phyloP scores from a whole-genome alignment of 23 red algal genomes.

The Chondrus crispus region DNA sequence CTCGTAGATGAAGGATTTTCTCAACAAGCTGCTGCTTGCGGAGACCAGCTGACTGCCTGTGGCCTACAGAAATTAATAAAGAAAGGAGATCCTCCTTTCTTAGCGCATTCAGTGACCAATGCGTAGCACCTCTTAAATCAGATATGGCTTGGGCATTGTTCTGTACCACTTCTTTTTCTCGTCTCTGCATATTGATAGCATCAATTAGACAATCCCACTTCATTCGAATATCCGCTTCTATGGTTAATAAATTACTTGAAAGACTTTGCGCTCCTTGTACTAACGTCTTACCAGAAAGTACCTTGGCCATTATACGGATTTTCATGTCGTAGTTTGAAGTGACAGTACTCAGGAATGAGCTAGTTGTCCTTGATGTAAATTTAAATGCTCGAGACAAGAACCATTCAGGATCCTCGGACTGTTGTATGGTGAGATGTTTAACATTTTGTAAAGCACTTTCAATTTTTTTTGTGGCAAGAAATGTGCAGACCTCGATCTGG shows the following conservation, averaged over 20 bases:
- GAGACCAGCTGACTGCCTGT: background rate
- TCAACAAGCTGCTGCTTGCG: background rate
- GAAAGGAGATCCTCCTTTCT: background rate
- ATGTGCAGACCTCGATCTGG: background rate
- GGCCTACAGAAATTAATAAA: background rate
- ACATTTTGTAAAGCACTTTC: background rate
- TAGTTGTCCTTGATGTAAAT: constrained; percentile 18
- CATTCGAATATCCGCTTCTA: background rate
- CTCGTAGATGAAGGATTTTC: background rate
- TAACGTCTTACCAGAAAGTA: background rate
- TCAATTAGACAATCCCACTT: background rate
- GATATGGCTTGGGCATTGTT: background rate
- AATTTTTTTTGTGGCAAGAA: background rate
- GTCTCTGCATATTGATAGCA: background rate
- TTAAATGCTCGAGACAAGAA: constrained; percentile 18
- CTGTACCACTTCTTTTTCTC: background rate
- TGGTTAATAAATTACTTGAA: too few relatives aligned
- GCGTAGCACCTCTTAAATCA: background rate
- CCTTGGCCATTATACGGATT: background rate
- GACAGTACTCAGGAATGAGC: background rate
- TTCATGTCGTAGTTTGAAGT: background rate
- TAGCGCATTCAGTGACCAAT: background rate
- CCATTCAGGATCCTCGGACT: constrained; percentile 22
- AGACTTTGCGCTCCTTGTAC: too few relatives aligned
- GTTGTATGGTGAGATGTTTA: background rate